Evolutionary conservation across 495 filamentous ascomycete genomes (phyloP).

Genomic region (Podospora didyma): DNA sequence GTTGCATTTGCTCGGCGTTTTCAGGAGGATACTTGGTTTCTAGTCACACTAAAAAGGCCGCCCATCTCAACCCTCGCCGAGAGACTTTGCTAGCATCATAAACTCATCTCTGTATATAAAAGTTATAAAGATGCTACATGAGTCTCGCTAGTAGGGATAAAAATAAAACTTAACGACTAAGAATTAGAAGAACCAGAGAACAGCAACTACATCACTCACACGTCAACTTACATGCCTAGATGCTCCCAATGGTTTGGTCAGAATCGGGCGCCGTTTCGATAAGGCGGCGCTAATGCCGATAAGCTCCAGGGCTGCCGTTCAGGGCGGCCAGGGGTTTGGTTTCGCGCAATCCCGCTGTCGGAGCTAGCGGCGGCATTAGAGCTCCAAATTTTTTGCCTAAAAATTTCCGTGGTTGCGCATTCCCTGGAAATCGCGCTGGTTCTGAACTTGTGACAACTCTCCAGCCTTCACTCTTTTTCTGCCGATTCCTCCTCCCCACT

Average conservation of each 20-base stretch:
- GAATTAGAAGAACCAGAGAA: no score
- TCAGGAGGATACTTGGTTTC: neutral
- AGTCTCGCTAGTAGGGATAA: no score
- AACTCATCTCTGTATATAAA: neutral
- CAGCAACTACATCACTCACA: no score
- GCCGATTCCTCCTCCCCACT: neutral
- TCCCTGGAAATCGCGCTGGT: neutral
- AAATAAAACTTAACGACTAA: no score
- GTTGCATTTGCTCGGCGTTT: slow-evolving; percentile 21
- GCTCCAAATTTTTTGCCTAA: slow-evolving; percentile 11
- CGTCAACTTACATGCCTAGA: neutral
- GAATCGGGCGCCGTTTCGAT: slow-evolving; percentile 2
- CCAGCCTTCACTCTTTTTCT: neutral
- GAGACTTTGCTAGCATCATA: neutral
- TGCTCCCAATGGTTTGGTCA: neutral
- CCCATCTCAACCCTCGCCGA: neutral
- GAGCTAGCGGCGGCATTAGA: slow-evolving; percentile 8
- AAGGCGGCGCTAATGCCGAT: slow-evolving; percentile 12
- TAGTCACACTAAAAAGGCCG: no score
- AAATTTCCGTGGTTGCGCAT: slow-evolving; percentile 6
- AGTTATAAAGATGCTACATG: no score
- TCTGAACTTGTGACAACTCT: neutral
- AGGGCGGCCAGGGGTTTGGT: no score
- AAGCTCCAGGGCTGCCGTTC: neutral
- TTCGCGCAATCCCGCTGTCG: slow-evolving; percentile 17